Base-by-base conservation (phyloP, 176 grass and related monocot genomes). In the Zea luxurians region DNA sequence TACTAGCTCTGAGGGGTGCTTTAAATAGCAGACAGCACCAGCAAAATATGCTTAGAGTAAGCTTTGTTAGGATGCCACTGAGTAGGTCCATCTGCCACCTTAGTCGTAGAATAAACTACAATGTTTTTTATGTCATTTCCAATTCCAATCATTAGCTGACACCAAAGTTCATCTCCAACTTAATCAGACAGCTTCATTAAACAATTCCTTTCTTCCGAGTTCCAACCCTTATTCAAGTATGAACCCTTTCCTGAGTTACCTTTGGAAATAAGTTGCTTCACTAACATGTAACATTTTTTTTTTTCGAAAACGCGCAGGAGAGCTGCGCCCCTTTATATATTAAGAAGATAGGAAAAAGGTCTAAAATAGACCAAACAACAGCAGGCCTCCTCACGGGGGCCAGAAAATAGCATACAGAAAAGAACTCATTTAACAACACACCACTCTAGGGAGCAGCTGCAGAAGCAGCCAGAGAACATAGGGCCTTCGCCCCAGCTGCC, bases 111-210 rank as follows among this genome's bases (percentile, higher is more conserved):
- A 4, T 3, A 66, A 55, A 35, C 37, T 60, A 47, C 41, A 44
- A 66, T 46, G 54, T 48, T 61, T 66, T 57, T 65, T 1, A 37
- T 80, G 21, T 10, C 61, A 44, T 18, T 44, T 83, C 54, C 49
- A 58, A 36, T 44, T 83, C 54, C 49, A 58, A 36, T 54, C 38
- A 13, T 40, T 58, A 48, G 27, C 41, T 62, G n/a, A n/a, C 2
- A 44, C 10, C 13, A 2, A 41, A 68, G n/a, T 0, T 68, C 52
- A 52, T 68, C 18, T 40, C 64, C 8, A 34, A 48, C 10, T 27
- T 48, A 35, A 73, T 50, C 35, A 27, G 13, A 64, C 5, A 13
- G 71, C 57, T 46, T 73, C 15, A 49, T 48, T 21, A 10, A 49
- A 63, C 37, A 63, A 21, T 72, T 12, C 47, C 13, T 37, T 12